Conservation (phyloP, 257 asterid genomes). For the Mitragyna speciosa region DNA sequence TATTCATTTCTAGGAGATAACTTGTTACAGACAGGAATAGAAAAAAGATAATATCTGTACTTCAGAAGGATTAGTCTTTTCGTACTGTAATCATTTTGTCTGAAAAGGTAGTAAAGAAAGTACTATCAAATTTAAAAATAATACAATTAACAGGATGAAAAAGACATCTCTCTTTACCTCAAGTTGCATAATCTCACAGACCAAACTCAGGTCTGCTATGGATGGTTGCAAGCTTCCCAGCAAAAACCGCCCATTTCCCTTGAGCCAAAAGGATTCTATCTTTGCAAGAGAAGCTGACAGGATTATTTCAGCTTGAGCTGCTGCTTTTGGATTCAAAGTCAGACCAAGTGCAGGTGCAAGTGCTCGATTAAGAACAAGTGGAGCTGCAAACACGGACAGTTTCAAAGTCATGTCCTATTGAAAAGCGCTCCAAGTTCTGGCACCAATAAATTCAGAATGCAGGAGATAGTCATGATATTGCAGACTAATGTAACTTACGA, state of each 20-base stretch:
- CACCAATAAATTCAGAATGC: not conserved
- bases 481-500: not conserved
- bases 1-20: not conserved
- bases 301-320: constrained; percentile 63
- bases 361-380: constrained; percentile 44
- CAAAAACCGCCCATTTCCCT: constrained; percentile 64
- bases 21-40: not conserved
- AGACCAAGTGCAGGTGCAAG: constrained; percentile 72
- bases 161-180: constrained; percentile 50
- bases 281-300: constrained; percentile 59
- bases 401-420: constrained; percentile 16
- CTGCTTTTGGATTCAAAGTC: constrained; percentile 60
- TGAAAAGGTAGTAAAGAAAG: not conserved
- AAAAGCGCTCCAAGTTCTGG: not conserved
- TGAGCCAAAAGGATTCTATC: constrained; percentile 79
- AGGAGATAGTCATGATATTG: too few relatives aligned
- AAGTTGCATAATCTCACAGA: constrained; percentile 88
- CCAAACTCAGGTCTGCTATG: constrained; percentile 84
- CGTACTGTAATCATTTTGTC: not conserved
- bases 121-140: not conserved
- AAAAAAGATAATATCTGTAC: too few relatives aligned
- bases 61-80: not conserved
- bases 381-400: constrained; percentile 41
- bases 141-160: not conserved
- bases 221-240: constrained; percentile 81